Base-by-base conservation (phyloP, 148 eudicot species). In the Diospyros lotus region DNA sequence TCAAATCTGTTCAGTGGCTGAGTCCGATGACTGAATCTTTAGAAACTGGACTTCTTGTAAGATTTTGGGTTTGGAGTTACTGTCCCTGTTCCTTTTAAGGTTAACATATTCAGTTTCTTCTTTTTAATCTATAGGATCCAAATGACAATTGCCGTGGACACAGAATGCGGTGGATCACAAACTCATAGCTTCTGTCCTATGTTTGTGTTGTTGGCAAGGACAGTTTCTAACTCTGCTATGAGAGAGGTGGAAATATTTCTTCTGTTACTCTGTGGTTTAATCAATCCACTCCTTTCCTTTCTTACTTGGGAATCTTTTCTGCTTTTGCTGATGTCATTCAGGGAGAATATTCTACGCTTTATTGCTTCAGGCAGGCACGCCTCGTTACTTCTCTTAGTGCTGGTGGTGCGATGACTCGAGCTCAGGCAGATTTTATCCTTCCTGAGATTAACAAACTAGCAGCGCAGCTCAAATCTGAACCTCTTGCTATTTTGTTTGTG, bases 391-490 rank as follows among this genome's bases (percentile, higher is more conserved):
- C 83, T 62, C 74, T 77, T 78, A 80, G 75, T 81, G 82, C 82
- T 67, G 81, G 48, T 73, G 91, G 88, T 74, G 84, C 79, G 74
- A 78, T 56, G 44, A 79, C 80, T 70, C 80, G 78, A 62, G 82
- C 84, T 75, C 85, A 69, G 76, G 90, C 87, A 64, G 83, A 78
- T 68, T 95, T 95, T 75, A 77, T 86, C 80, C 88, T 95, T 64
- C 98, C 99, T 51, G 99, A 95, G 85, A 85, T 90, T 81, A 82
- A 82, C 76, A 89, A 88, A 83, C 89, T 95, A 66, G 87, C 86
- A 75, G 86, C 80, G 65, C 93, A 91, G 82, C 85, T 82, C 66
- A 82, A 88, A 79, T 82, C 92, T 76, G 94, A 89, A 72, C 85
- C 91, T 67, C 83, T 84, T 69, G 84, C 78, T 75, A 81, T 95